Conservation (phyloP, 768 basidiomycete genomes). For the Serendipita sp. region DNA sequence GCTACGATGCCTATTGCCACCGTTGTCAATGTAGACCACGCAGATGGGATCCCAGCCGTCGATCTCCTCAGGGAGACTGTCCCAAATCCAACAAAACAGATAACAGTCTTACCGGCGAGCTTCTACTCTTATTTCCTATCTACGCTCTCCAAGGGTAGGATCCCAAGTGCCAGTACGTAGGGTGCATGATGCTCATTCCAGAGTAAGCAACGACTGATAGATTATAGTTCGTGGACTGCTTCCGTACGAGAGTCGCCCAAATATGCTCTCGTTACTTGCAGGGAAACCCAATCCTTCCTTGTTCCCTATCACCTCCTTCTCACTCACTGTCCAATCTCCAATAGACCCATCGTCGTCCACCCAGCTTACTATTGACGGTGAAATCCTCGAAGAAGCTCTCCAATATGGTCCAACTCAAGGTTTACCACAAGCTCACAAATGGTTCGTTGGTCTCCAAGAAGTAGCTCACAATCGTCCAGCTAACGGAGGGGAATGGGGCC, state of each 20-base stretch:
- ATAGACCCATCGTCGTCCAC: constrained; percentile 28
- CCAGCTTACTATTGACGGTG: constrained; percentile 36
- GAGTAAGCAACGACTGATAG: not conserved
- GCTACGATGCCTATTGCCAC: no score
- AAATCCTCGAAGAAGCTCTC: constrained; percentile 47
- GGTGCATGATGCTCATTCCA: not conserved
- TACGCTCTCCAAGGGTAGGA: not conserved
- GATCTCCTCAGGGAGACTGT: not conserved
- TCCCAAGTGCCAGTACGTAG: not conserved
- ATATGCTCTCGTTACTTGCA: constrained; percentile 65
- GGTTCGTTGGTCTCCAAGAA: constrained; percentile 59
- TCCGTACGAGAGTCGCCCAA: constrained; percentile 62
- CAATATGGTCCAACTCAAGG: constrained; percentile 70
- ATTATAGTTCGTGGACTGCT: constrained; percentile 41
- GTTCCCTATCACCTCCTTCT: constrained; percentile 78
- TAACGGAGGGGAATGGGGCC: constrained; percentile 47
- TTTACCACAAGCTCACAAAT: constrained; percentile 41
- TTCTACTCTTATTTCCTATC: not conserved
- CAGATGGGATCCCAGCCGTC: not conserved
- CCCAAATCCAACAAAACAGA: not conserved
- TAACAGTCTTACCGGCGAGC: not conserved
- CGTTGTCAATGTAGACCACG: not conserved
- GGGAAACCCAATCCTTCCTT: constrained; percentile 84
- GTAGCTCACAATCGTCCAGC: constrained; percentile 42
- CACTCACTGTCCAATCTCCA: constrained; percentile 34